Percentiles rank a stretch among this genome's conserved stretches.
Evolutionary conservation across 2,329 filamentous ascomycete species (phyloP).

Genomic region (Neoarthrinium moseri): DNA sequence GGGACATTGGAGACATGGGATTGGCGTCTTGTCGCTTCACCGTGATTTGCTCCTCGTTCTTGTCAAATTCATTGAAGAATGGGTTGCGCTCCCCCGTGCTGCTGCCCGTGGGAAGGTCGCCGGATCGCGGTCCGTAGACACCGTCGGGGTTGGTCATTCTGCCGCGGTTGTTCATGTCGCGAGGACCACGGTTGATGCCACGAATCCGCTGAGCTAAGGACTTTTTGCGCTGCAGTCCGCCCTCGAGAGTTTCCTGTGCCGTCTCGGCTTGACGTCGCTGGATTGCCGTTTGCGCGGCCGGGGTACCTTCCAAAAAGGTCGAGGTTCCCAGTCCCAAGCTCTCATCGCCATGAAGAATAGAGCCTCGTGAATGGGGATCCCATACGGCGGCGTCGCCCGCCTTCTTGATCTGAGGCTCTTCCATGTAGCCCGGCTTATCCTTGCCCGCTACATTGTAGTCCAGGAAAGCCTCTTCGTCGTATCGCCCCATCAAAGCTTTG

Average conservation of each 20-base stretch:
- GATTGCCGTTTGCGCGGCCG: constrained; percentile 78
- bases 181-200: constrained; percentile 72
- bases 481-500: constrained; percentile 78
- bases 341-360: constrained; percentile 81
- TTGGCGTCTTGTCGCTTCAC: constrained; percentile 37
- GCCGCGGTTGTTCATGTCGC: constrained; percentile 57
- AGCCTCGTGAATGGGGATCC: constrained; percentile 65
- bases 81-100: constrained; percentile 62
- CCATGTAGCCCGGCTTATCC: constrained; percentile 25
- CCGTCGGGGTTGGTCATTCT: constrained; percentile 58
- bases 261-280: constrained; percentile 72
- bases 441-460: constrained; percentile 60
- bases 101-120: constrained; percentile 33
- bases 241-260: constrained; percentile 50
- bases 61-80: constrained; percentile 78
- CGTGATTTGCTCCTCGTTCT: constrained; percentile 50
- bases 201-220: constrained; percentile 90
- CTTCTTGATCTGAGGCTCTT: constrained; percentile 32
- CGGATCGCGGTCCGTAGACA: constrained; percentile 39
- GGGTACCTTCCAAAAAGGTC: constrained; percentile 92
- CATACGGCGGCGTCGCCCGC: constrained; percentile 55
- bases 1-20: constrained; percentile 36
- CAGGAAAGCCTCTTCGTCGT: constrained; percentile 79
- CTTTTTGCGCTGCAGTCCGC: constrained; percentile 83
- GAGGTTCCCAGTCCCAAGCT: constrained; percentile 85